Conservation (phyloP, 202 grass and related monocot genomes). For the Eragrostis tef region DNA sequence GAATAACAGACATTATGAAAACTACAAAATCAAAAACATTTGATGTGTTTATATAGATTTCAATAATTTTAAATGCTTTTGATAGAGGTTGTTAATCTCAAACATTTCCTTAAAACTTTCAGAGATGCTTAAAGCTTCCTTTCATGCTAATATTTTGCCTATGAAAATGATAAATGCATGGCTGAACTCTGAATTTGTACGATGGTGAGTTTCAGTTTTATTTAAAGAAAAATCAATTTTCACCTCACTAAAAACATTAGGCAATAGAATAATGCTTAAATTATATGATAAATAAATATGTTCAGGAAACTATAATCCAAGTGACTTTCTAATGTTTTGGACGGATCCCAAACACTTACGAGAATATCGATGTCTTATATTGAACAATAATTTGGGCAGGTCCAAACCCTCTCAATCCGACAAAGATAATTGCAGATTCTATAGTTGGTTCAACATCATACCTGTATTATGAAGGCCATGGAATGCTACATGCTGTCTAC, state of each 20-base stretch:
- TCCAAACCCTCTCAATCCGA: slow-evolving; percentile 43
- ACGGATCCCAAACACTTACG: not conserved
- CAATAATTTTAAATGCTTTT: not conserved
- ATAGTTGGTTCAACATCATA: slow-evolving; percentile 43
- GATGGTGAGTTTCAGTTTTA: not conserved
- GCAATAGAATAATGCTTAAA: not conserved
- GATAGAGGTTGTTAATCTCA: not conserved
- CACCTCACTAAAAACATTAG: not conserved
- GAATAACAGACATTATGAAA: not conserved
- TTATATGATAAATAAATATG: not conserved
- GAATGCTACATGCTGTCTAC: slow-evolving; percentile 50
- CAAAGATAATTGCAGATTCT: slow-evolving; percentile 25
- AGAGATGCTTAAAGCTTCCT: not conserved
- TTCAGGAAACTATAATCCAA: slow-evolving; percentile 21
- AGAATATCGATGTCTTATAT: not conserved
- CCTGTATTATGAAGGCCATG: slow-evolving; percentile 46
- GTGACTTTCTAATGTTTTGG: not conserved
- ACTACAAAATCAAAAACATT: not conserved
- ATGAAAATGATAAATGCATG: not conserved
- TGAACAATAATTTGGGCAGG: slow-evolving; percentile 9
- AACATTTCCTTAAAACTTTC: not conserved
- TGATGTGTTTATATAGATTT: not conserved
- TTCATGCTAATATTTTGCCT: not conserved
- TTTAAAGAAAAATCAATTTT: not conserved
- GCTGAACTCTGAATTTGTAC: not conserved